Conservation (phyloP, 192 early-diverging fungal genomes). For the Coemansia sp. region DNA sequence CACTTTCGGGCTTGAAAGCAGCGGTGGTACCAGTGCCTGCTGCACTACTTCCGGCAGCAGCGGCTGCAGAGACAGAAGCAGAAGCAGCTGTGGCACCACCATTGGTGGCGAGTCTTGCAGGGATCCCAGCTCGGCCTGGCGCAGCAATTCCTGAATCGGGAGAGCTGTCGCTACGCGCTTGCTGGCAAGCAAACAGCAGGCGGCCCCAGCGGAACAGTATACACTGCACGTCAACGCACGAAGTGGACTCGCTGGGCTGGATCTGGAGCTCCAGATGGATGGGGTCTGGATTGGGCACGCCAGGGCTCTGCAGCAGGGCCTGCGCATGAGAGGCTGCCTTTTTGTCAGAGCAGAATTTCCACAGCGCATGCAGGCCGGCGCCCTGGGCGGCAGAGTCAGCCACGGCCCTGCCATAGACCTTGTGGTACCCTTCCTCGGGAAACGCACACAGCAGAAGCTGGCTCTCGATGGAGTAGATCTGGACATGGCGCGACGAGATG, state of each 20-base stretch:
- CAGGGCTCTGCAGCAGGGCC: constrained; percentile 21
- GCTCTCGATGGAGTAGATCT: constrained; percentile 42
- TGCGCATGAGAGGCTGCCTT: constrained; percentile 19
- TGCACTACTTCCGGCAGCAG: neutral
- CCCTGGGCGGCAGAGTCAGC: constrained; percentile 20
- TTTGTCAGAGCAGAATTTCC: constrained; percentile 30
- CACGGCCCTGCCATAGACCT: constrained; percentile 24
- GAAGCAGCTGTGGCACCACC: neutral
- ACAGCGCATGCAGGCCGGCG: constrained; percentile 20
- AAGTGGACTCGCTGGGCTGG: constrained; percentile 5
- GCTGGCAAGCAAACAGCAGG: constrained; percentile 52
- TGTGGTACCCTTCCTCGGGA: constrained; percentile 45
- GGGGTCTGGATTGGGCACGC: constrained; percentile 26
- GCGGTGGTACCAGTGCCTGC: neutral
- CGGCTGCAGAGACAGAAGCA: neutral
- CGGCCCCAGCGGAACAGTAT: constrained; percentile 52
- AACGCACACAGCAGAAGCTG: constrained; percentile 45
- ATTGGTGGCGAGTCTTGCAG: neutral
- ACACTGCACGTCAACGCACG: constrained; percentile 25
- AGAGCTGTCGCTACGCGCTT: constrained; percentile 30
- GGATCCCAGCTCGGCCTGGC: neutral
- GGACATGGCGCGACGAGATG: constrained; percentile 43
- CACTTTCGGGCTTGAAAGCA: constrained; percentile 10
- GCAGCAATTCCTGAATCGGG: constrained; percentile 10
- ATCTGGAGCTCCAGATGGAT: constrained; percentile 39